Conservation (phyloP, 495 filamentous ascomycete genomes). For the Penicillium angulare region DNA sequence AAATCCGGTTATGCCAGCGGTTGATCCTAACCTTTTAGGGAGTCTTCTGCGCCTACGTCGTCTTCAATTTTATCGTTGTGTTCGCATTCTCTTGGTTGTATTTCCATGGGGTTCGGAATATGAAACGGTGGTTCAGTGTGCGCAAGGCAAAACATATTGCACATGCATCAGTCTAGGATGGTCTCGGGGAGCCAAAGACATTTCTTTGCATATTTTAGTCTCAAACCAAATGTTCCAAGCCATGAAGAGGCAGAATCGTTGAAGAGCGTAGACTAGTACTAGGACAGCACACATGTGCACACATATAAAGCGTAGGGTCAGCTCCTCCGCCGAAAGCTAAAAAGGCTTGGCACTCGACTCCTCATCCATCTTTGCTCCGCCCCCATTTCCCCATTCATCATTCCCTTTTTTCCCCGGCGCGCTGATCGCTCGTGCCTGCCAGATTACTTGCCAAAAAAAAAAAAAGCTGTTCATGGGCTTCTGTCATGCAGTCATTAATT, state of each 20-base stretch:
- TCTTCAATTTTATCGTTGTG: constrained; percentile 54
- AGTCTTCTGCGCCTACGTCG: constrained; percentile 54
- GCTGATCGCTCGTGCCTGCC: not conserved
- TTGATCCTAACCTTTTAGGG: too few relatives aligned
- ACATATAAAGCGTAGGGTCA: not conserved
- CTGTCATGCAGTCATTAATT: not conserved
- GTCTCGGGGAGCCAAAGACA: not conserved
- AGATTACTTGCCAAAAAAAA: not conserved
- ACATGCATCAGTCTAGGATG: not conserved
- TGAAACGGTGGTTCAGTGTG: constrained; percentile 42
- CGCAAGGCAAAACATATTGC: constrained; percentile 35
- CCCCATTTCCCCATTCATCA: not conserved
- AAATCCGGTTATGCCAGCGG: too few relatives aligned
- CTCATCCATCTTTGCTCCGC: not conserved
- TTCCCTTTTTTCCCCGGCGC: not conserved
- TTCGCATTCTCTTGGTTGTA: constrained; percentile 55
- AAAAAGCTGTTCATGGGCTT: not conserved
- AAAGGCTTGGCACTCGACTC: constrained; percentile 7
- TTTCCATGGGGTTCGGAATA: constrained; percentile 42
- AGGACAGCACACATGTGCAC: not conserved
- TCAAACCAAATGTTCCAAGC: not conserved
- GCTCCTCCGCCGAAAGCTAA: not conserved
- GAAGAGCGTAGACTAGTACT: not conserved
- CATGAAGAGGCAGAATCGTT: not conserved
- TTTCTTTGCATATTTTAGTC: not conserved